Conservation (phyloP, 352 stramenopile genomes). For the Phytophthora aleatoria region DNA sequence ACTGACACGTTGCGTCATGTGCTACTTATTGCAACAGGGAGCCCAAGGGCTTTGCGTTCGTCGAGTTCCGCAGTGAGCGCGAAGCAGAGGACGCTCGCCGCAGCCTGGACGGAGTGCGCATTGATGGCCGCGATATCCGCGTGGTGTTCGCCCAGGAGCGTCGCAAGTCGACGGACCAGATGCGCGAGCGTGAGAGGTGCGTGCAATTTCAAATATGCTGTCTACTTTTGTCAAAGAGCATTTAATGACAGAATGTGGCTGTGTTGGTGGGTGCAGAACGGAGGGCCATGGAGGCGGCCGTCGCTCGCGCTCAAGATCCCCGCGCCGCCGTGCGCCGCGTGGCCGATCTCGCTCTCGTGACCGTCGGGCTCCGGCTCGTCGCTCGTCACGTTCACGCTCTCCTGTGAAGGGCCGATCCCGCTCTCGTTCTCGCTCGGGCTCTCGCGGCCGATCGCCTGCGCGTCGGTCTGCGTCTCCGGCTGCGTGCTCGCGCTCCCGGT, state of each 20-base stretch:
- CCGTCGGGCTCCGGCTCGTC: conserved; percentile 42
- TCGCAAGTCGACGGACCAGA: conserved; percentile 95
- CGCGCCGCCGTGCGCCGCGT: conserved; percentile 32
- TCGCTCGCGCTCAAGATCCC: conserved; percentile 44
- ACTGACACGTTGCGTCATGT: conserved; percentile 7
- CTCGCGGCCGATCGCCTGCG: conserved; percentile 48
- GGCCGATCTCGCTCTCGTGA: conserved; percentile 55
- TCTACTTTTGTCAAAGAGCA: neutral
- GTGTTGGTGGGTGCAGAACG: conserved; percentile 19
- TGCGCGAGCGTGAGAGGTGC: conserved; percentile 88
- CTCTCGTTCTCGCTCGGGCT: conserved; percentile 44
- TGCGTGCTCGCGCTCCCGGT: conserved; percentile 36
- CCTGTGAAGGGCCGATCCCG: conserved; percentile 52
- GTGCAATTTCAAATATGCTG: conserved; percentile 1
- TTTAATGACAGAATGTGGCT: neutral
- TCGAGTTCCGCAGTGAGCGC: conserved; percentile 94
- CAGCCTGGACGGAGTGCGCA: conserved; percentile 90
- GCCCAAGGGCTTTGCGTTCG: conserved; percentile 95
- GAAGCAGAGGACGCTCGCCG: conserved; percentile 91
- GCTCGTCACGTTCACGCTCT: conserved; percentile 56
- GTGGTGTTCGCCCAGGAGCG: conserved; percentile 97
- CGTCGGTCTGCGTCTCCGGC: conserved; percentile 20
- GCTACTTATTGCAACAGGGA: conserved; percentile 49
- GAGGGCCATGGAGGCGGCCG: conserved; percentile 37
- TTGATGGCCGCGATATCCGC: conserved; percentile 93